Conservation (phyloP, 768 basidiomycete species). For the Termitomyces sp. region DNA sequence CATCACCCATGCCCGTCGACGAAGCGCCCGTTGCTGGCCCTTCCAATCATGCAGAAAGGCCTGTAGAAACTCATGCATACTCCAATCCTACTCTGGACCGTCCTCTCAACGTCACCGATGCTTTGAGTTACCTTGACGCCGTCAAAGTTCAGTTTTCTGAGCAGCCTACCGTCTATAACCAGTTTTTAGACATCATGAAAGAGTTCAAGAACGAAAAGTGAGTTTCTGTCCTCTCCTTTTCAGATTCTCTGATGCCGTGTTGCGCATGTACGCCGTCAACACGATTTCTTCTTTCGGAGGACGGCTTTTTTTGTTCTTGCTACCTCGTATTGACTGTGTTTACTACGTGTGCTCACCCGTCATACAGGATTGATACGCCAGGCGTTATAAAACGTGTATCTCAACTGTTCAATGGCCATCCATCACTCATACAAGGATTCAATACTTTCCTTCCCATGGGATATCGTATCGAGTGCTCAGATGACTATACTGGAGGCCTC, state of each 20-base stretch:
- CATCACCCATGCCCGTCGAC: slow-evolving; percentile 13
- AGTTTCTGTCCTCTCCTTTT: slow-evolving; percentile 24
- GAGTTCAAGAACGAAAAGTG: slow-evolving; percentile 95
- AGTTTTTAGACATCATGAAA: slow-evolving; percentile 97
- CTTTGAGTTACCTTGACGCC: slow-evolving; percentile 87
- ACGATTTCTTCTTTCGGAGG: neutral
- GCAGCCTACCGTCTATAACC: slow-evolving; percentile 93
- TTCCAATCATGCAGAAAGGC: neutral
- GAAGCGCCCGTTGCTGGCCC: slow-evolving; percentile 10
- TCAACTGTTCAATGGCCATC: slow-evolving; percentile 87
- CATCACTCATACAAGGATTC: slow-evolving; percentile 92
- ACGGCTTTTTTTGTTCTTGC: neutral
- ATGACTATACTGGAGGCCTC: slow-evolving; percentile 57
- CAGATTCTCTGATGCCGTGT: neutral
- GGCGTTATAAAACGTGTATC: slow-evolving; percentile 97
- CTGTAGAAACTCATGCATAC: slow-evolving; percentile 26
- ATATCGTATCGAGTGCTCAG: slow-evolving; percentile 86
- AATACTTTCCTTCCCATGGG: slow-evolving; percentile 96
- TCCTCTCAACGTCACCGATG: slow-evolving; percentile 93
- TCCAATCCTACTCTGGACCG: slow-evolving; percentile 36
- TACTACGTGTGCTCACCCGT: slow-evolving; percentile 1
- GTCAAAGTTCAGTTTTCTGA: slow-evolving; percentile 90
- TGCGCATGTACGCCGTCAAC: neutral
- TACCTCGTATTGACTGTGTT: neutral
- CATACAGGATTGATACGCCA: slow-evolving; percentile 87